A percentile compares a stretch with the other conserved stretches of the same genome.
These are phyloP conservation scores for Plenodomus lindquistii DNA, from an alignment of 2,329 filamentous ascomycete species.

Conservation along the genomic window DNA sequence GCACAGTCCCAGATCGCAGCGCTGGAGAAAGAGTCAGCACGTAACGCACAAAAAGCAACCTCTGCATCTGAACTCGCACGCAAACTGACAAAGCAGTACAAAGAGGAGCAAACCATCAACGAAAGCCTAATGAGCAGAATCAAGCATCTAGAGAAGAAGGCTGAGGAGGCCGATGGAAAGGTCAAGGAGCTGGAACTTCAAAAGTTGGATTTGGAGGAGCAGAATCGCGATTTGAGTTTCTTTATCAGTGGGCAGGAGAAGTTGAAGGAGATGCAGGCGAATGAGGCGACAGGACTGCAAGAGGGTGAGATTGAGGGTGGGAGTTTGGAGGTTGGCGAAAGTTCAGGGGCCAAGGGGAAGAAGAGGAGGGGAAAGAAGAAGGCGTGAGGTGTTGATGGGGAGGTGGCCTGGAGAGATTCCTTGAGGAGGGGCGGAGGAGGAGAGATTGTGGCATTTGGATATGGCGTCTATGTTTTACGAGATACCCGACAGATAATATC, in stretches of 20 bases:
- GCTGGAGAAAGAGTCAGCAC: conserved; percentile 73
- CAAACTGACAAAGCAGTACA: conserved; percentile 72
- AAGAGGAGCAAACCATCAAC: conserved; percentile 85
- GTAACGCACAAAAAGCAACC: conserved; percentile 58
- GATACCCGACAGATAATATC: no score
- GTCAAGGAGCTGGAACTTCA: conserved; percentile 50
- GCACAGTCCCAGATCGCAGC: conserved; percentile 62
- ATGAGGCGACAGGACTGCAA: conserved; percentile 67
- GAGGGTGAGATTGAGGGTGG: conserved; percentile 65
- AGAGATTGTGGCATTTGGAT: background rate
- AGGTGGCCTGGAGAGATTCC: no score
- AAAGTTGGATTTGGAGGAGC: conserved; percentile 76
- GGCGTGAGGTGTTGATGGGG: conserved; percentile 2
- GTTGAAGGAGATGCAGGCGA: conserved; percentile 69
- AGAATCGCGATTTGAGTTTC: conserved; percentile 84
- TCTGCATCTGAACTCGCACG: conserved; percentile 78
- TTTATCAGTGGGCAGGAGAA: conserved; percentile 86
- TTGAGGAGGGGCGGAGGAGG: no score
- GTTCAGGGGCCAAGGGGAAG: conserved; percentile 12
- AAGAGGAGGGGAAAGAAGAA: conserved; percentile 30
- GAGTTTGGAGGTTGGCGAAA: conserved; percentile 36
- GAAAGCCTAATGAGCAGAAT: conserved; percentile 83
- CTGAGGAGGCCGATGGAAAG: conserved; percentile 58
- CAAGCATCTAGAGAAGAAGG: conserved; percentile 65
- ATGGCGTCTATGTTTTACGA: no score